These are phyloP conservation scores for Pythium volutum DNA, from an alignment of 352 stramenopile genomes.

Conservation along the genomic window DNA sequence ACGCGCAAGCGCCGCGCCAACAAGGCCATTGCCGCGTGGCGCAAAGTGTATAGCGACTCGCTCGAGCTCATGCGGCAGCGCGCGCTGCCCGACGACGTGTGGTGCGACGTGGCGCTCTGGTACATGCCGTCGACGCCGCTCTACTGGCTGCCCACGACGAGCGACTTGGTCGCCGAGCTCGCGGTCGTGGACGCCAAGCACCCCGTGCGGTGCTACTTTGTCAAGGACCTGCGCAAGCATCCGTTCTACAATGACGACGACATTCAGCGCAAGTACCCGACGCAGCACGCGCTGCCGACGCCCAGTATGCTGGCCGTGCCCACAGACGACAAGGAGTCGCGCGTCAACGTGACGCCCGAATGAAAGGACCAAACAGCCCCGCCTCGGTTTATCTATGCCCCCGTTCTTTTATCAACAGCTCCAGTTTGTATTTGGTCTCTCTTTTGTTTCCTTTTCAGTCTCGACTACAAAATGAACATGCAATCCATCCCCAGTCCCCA, in stretches of 20 bases:
- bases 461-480: no score
- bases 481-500: no score
- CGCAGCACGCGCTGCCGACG: constrained; percentile 18
- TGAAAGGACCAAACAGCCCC: no score
- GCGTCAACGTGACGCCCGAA: constrained; percentile 22
- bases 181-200: constrained; percentile 29
- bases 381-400: no score
- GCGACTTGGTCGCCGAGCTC: constrained; percentile 27
- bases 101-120: constrained; percentile 42
- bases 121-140: constrained; percentile 42
- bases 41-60: constrained; percentile 43
- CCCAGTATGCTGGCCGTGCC: constrained; percentile 11
- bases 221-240: constrained; percentile 24
- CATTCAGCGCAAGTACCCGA: constrained; percentile 19
- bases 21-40: constrained; percentile 36
- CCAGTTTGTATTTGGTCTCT: not conserved
- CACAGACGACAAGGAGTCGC: constrained; percentile 25
- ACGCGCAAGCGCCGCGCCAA: constrained; percentile 36
- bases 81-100: constrained; percentile 35
- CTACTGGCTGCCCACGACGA: constrained; percentile 37
- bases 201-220: constrained; percentile 24
- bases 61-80: constrained; percentile 42
- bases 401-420: no score
- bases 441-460: no score
- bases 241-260: constrained; percentile 28